Percentiles rank a stretch among this genome's conserved stretches.
These are phyloP conservation scores for Tulasnella sp. DNA, from an alignment of 768 basidiomycete species.

Conservation along the genomic window DNA sequence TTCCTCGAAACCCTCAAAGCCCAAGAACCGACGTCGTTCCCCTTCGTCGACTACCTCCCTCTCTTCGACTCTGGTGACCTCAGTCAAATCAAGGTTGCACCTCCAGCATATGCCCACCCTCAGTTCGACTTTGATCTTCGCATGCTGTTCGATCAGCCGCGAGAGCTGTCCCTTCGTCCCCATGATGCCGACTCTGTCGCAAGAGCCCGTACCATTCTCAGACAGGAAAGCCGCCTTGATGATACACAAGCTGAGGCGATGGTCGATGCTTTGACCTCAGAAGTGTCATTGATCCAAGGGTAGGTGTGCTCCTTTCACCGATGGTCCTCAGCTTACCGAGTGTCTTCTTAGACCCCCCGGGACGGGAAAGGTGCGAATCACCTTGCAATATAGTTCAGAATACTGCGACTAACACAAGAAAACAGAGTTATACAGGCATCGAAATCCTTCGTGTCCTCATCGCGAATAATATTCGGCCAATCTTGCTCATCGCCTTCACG, in stretches of 20 bases:
- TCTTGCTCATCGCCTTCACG: slow-evolving; percentile 67
- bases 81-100: slow-evolving; percentile 45
- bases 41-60: slow-evolving; percentile 58
- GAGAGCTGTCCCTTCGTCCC: slow-evolving; percentile 47
- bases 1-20: slow-evolving; percentile 63
- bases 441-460: slow-evolving; percentile 70
- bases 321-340: not conserved
- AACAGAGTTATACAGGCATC: slow-evolving; percentile 68
- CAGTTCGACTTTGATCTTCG: slow-evolving; percentile 60
- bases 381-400: not conserved
- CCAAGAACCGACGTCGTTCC: slow-evolving; percentile 59
- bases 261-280: slow-evolving; percentile 60
- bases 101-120: slow-evolving; percentile 63
- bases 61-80: slow-evolving; percentile 44
- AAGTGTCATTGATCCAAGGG: slow-evolving; percentile 75
- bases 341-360: slow-evolving; percentile 69
- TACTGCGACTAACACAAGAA: not conserved
- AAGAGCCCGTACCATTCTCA: slow-evolving; percentile 53
- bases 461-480: slow-evolving; percentile 55
- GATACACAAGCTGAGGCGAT: slow-evolving; percentile 72
- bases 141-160: slow-evolving; percentile 54
- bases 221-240: slow-evolving; percentile 57
- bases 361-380: slow-evolving; percentile 64
- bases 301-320: slow-evolving; percentile 40
- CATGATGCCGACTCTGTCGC: slow-evolving; percentile 51